Percentiles rank a stretch among this genome's conserved stretches.
phyloP scores from a whole-genome alignment of 129 eudicot species.

The Artemisia tridentata region DNA sequence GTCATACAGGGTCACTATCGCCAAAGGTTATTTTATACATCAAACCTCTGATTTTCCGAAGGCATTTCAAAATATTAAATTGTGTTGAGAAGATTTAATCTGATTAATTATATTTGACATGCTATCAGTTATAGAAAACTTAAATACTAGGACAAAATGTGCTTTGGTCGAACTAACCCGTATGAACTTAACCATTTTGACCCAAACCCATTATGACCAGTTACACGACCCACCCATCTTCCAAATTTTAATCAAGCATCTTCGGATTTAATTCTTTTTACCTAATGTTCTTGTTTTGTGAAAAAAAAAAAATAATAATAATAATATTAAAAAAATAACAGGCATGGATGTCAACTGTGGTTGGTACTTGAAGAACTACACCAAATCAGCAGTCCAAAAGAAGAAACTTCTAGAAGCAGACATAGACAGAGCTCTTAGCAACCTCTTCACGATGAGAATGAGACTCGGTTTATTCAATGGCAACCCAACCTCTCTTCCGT shows the following conservation, averaged over 20 bases:
- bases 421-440: constrained; percentile 81
- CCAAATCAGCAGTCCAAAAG: constrained; percentile 79
- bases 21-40: neutral
- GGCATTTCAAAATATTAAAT: neutral
- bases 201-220: neutral
- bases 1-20: too few species aligned
- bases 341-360: constrained; percentile 98
- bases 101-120: neutral
- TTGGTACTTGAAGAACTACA: constrained; percentile 53
- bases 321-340: too few species aligned
- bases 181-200: neutral
- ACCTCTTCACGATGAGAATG: constrained; percentile 80
- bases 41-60: neutral
- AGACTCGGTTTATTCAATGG: constrained; percentile 84
- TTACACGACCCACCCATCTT: neutral
- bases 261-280: neutral
- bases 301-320: neutral
- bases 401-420: constrained; percentile 54
- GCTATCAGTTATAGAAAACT: neutral
- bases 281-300: neutral
- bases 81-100: neutral
- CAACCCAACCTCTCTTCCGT: constrained; percentile 45
- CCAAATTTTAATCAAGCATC: neutral
- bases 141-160: neutral
- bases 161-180: neutral